These are phyloP conservation scores for Gaeumannomyces sp. DNA, from an alignment of 2,329 filamentous ascomycete species.

Conservation along the genomic window DNA sequence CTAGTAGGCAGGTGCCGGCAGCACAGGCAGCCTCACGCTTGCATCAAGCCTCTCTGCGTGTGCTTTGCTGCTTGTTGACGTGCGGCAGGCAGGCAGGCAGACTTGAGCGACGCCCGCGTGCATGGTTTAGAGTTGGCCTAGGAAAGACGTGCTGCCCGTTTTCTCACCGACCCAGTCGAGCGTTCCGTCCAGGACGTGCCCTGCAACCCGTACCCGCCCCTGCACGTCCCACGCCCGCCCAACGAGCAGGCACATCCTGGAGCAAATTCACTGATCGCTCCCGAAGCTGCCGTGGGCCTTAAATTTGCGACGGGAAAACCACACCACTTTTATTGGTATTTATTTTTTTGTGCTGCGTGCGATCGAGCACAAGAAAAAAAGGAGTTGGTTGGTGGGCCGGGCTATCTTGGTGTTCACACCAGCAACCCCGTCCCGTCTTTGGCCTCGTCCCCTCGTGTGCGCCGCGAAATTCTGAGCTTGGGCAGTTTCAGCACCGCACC, in stretches of 20 bases:
- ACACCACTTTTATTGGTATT: background rate
- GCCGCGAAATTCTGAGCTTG: background rate
- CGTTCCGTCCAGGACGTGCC: slow-evolving; percentile 15
- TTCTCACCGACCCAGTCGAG: background rate
- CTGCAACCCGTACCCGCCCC: slow-evolving; percentile 19
- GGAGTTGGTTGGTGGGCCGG: background rate
- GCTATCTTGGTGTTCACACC: background rate
- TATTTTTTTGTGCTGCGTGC: background rate
- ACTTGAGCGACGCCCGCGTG: too few species aligned
- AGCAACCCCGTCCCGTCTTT: background rate
- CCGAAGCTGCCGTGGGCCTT: background rate
- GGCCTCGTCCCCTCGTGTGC: background rate
- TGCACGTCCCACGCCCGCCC: slow-evolving; percentile 12
- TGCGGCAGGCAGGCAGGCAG: background rate
- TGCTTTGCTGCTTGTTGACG: background rate
- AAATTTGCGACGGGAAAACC: background rate
- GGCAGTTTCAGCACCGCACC: background rate
- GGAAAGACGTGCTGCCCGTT: background rate
- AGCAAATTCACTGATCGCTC: background rate
- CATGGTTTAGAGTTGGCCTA: background rate
- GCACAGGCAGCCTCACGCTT: too few species aligned
- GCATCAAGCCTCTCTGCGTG: background rate
- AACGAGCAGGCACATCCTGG: background rate
- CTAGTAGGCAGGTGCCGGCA: too few species aligned
- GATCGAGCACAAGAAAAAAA: background rate